phyloP scores from a whole-genome alignment of 768 basidiomycete species.

The Pleurotus cornucopiae region DNA sequence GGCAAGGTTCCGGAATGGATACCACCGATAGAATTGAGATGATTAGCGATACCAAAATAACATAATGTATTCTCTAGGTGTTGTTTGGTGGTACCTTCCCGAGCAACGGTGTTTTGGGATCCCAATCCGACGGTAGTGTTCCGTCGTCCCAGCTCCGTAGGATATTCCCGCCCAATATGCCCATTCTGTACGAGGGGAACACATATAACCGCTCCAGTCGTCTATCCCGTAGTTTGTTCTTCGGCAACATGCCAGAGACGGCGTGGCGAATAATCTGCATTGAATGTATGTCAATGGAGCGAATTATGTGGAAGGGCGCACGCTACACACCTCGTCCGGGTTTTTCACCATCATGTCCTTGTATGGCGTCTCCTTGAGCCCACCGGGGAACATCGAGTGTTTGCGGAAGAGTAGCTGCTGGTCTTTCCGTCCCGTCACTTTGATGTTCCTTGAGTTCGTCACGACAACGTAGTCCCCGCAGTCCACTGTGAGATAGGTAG shows the following conservation, averaged over 20 bases:
- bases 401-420: conserved; percentile 85
- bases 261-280: conserved; percentile 89
- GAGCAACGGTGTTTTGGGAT: conserved; percentile 2
- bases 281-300: neutral
- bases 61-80: neutral
- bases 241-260: conserved; percentile 97
- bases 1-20: conserved; percentile 69
- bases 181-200: conserved; percentile 77
- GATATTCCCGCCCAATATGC: conserved; percentile 72
- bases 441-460: conserved; percentile 79
- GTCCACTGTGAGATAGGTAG: conserved; percentile 55
- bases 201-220: conserved; percentile 86
- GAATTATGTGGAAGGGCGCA: neutral
- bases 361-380: conserved; percentile 88
- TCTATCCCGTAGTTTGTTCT: conserved; percentile 91
- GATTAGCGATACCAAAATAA: conserved; percentile 12
- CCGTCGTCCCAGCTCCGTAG: conserved; percentile 84
- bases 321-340: conserved; percentile 76
- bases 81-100: conserved; percentile 3
- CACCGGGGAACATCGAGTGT: conserved; percentile 91
- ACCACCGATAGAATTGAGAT: conserved; percentile 60
- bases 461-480: conserved; percentile 98
- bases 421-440: conserved; percentile 86
- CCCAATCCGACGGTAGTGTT: conserved; percentile 34
- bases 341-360: conserved; percentile 77